phyloP scores from a whole-genome alignment of 2,329 filamentous ascomycete species.

The Talaromyces pinophilus region DNA sequence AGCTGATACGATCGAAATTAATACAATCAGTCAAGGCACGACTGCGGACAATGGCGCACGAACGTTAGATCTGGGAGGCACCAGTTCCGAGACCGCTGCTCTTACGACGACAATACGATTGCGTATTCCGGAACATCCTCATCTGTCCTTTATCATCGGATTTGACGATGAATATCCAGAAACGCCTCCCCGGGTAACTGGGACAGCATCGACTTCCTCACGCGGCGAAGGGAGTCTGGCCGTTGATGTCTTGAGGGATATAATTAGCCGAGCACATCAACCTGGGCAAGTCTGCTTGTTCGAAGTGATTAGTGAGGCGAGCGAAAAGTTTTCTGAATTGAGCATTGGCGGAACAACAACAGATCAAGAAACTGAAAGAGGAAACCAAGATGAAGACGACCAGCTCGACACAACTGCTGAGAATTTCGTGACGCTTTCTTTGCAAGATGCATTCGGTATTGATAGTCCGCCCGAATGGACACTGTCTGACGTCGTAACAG shows the following conservation, averaged over 20 bases:
- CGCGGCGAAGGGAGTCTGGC: slow-evolving; percentile 72
- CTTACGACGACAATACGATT: slow-evolving; percentile 57
- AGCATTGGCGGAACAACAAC: slow-evolving; percentile 38
- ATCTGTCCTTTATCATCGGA: slow-evolving; percentile 54
- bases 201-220: slow-evolving; percentile 73
- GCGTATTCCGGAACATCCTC: slow-evolving; percentile 61
- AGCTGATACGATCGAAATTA: slow-evolving; percentile 60
- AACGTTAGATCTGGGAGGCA: slow-evolving; percentile 33
- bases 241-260: slow-evolving; percentile 67
- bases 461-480: slow-evolving; percentile 64
- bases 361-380: background rate
- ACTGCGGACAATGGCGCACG: slow-evolving; percentile 27
- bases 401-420: slow-evolving; percentile 15
- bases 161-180: slow-evolving; percentile 77
- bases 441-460: slow-evolving; percentile 35
- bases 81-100: slow-evolving; percentile 22
- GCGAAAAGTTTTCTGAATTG: slow-evolving; percentile 57
- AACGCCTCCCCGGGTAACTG: slow-evolving; percentile 69
- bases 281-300: slow-evolving; percentile 82
- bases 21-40: slow-evolving; percentile 26
- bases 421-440: slow-evolving; percentile 28
- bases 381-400: slow-evolving; percentile 20
- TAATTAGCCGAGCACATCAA: slow-evolving; percentile 67
- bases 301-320: slow-evolving; percentile 74
- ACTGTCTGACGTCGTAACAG: slow-evolving; percentile 70